Conservation (phyloP, 2,329 filamentous ascomycete species). For the Ophiostoma novo-ulmi region DNA sequence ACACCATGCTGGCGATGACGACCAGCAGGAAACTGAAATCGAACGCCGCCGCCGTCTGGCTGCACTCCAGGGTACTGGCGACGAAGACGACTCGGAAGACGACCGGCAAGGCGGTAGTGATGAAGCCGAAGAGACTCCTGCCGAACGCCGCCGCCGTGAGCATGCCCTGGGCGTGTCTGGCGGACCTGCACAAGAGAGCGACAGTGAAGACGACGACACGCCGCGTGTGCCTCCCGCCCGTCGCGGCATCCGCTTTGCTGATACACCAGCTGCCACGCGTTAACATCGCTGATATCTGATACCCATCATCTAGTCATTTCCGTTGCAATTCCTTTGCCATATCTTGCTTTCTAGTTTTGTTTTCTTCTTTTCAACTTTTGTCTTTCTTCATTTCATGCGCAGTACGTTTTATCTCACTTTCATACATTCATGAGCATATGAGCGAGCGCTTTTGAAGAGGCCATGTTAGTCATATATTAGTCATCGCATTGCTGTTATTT, state of each 20-base stretch:
- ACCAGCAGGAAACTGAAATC: conserved; percentile 57
- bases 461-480: background rate
- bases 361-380: background rate
- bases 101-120: background rate
- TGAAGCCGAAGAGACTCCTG: conserved; percentile 57
- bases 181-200: conserved; percentile 37
- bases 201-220: conserved; percentile 55
- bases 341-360: background rate
- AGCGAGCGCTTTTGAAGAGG: background rate
- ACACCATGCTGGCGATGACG: conserved; percentile 13
- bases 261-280: conserved; percentile 34
- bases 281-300: background rate
- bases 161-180: conserved; percentile 60
- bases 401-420: background rate
- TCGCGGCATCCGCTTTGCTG: conserved; percentile 59
- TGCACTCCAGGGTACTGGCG: conserved; percentile 42
- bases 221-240: conserved; percentile 48
- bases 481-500: background rate
- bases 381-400: background rate
- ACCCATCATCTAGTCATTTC: background rate
- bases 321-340: background rate
- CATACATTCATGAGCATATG: background rate
- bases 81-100: conserved; percentile 34
- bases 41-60: conserved; percentile 63
- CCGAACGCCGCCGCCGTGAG: conserved; percentile 67